These are phyloP conservation scores for Boechera retrofracta DNA, from an alignment of 345 rosid species.

Conservation along the genomic window DNA sequence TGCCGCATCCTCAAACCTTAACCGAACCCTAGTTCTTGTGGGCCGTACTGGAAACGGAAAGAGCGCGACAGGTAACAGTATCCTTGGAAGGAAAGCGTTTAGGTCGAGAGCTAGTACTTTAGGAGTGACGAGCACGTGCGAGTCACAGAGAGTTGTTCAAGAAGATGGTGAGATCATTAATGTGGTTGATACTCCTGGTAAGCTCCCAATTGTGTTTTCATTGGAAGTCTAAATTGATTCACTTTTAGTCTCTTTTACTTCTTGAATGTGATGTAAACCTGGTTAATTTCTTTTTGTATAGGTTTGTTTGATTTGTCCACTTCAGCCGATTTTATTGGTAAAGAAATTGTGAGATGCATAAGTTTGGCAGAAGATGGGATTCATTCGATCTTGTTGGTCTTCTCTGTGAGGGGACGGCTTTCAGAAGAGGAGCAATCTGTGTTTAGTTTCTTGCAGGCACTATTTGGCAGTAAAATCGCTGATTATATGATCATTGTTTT, in stretches of 20 bases:
- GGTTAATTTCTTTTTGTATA: slow-evolving; percentile 32
- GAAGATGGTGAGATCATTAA: slow-evolving; percentile 72
- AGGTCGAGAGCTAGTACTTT: slow-evolving; percentile 71
- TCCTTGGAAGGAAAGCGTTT: slow-evolving; percentile 73
- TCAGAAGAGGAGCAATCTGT: slow-evolving; percentile 78
- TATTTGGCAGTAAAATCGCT: slow-evolving; percentile 75
- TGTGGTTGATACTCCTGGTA: slow-evolving; percentile 97
- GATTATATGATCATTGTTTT: slow-evolving; percentile 86
- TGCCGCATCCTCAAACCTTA: slow-evolving; percentile 52
- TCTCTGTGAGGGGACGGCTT: slow-evolving; percentile 69
- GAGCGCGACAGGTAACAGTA: slow-evolving; percentile 91
- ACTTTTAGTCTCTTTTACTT: background rate
- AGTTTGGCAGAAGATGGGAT: slow-evolving; percentile 88
- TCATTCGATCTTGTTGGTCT: slow-evolving; percentile 76
- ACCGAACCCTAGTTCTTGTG: slow-evolving; percentile 74
- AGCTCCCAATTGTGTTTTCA: background rate
- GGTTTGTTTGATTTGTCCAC: slow-evolving; percentile 83
- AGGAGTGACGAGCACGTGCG: slow-evolving; percentile 78
- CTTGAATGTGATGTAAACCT: background rate
- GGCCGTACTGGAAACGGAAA: slow-evolving; percentile 96
- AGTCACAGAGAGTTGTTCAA: slow-evolving; percentile 58
- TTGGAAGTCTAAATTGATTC: background rate
- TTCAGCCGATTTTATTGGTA: slow-evolving; percentile 68
- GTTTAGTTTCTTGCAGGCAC: slow-evolving; percentile 65
- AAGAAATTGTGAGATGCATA: slow-evolving; percentile 84